Percentiles rank a stretch among this genome's conserved stretches.
Evolutionary conservation across 768 basidiomycete genomes (phyloP).

Genomic region (Tremella fuciformis): DNA sequence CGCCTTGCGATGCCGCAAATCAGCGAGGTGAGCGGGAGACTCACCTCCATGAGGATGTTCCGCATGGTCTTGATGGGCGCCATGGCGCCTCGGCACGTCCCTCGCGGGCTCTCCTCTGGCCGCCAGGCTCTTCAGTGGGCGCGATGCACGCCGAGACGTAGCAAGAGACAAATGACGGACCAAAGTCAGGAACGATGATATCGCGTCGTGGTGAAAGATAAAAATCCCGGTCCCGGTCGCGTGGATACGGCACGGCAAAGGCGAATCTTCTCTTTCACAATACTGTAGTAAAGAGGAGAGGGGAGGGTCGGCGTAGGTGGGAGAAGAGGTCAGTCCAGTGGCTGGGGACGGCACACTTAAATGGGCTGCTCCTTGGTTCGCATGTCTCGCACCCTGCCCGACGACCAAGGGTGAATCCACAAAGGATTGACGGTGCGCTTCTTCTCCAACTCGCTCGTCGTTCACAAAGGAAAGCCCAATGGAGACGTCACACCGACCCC

Average conservation of each 20-base stretch:
- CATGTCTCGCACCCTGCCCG: no score
- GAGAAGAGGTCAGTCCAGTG: no score
- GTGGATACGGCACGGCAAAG: no score
- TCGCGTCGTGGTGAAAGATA: no score
- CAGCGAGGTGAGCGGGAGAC: conserved; percentile 17
- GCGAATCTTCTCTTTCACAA: no score
- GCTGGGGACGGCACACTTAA: no score
- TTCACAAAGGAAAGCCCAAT: conserved; percentile 4
- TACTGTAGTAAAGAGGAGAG: no score
- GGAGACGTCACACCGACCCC: background rate
- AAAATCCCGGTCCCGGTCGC: no score
- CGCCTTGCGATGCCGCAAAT: no score
- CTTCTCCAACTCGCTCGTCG: conserved; percentile 1
- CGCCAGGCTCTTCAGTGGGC: background rate
- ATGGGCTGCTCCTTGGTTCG: no score
- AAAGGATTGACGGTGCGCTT: conserved; percentile 1
- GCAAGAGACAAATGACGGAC: background rate
- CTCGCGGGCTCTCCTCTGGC: background rate
- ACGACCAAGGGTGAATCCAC: background rate
- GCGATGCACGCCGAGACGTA: background rate
- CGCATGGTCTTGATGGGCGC: conserved; percentile 28
- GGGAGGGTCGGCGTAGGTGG: no score
- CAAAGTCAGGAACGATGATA: no score
- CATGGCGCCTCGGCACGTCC: conserved; percentile 18
- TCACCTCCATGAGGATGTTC: conserved; percentile 48